Percentiles rank a stretch among this genome's conserved stretches.
phyloP scores from a whole-genome alignment of 1,284 basidiomycete species.

The Marasmius tenuissimus region DNA sequence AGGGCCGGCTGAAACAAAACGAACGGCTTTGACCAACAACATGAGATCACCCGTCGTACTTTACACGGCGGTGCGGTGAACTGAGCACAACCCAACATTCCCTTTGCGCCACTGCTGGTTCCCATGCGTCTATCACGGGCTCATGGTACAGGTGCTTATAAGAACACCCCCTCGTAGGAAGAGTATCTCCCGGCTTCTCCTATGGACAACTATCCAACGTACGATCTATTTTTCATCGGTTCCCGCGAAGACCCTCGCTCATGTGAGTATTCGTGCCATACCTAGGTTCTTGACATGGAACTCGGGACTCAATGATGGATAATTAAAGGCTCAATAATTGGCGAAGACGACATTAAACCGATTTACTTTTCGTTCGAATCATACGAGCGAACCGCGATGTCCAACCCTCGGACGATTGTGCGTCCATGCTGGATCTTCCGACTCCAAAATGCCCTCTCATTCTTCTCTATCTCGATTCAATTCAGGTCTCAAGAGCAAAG shows the following conservation, averaged over 20 bases:
- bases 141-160: constrained; percentile 34
- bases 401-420: constrained; percentile 53
- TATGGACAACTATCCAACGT: constrained; percentile 30
- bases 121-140: constrained; percentile 52
- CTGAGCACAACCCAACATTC: constrained; percentile 26
- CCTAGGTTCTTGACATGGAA: too few relatives aligned
- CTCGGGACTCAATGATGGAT: constrained; percentile 38
- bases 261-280: constrained; percentile 7
- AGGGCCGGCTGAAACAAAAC: too few relatives aligned
- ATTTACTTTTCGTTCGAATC: constrained; percentile 71
- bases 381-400: constrained; percentile 36
- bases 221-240: constrained; percentile 71
- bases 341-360: constrained; percentile 59
- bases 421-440: constrained; percentile 18
- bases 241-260: constrained; percentile 55
- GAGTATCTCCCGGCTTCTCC: constrained; percentile 8
- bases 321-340: constrained; percentile 63
- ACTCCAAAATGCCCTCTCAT: constrained; percentile 10
- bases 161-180: constrained; percentile 29
- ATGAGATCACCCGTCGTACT: not conserved
- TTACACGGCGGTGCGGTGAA: not conserved
- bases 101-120: constrained; percentile 45
- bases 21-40: not conserved
- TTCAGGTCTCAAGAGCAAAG: constrained; percentile 23
- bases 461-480: constrained; percentile 11